Evolutionary conservation across 257 asterid genomes (phyloP).

Genomic region (Nicotiana knightiana): DNA sequence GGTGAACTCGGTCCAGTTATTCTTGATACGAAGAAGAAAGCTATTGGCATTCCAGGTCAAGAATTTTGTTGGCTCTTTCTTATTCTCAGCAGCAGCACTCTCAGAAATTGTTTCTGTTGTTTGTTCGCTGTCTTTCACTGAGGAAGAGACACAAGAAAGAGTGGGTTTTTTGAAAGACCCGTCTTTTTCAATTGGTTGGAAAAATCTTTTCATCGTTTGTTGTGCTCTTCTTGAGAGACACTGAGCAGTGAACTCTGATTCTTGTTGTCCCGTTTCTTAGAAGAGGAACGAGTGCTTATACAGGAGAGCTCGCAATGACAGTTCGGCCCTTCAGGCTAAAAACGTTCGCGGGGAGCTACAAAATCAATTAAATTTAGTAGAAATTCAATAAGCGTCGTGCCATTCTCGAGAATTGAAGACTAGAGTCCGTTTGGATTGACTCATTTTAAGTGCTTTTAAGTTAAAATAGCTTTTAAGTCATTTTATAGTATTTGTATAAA

Average conservation of each 20-base stretch:
- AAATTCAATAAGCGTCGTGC: neutral
- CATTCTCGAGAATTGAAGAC: neutral
- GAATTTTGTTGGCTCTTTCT: constrained; percentile 65
- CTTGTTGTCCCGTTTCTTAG: neutral
- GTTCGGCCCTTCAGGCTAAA: neutral
- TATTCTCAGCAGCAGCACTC: constrained; percentile 23
- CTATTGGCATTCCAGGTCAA: constrained; percentile 96
- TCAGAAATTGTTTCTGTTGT: constrained; percentile 25
- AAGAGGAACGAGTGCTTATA: neutral
- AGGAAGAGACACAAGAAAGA: constrained; percentile 26
- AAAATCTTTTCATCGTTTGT: constrained; percentile 73
- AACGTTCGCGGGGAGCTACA: neutral
- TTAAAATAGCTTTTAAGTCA: no score
- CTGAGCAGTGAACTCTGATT: neutral
- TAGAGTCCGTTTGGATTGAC: no score
- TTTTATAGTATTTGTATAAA: no score
- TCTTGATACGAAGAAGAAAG: constrained; percentile 68
- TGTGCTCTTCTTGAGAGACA: neutral
- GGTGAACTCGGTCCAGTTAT: constrained; percentile 67
- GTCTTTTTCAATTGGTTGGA: constrained; percentile 75
- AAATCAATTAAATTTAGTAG: neutral
- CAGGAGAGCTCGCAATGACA: neutral
- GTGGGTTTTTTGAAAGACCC: constrained; percentile 66
- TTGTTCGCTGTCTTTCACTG: constrained; percentile 20
- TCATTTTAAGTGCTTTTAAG: no score